Conservation (phyloP, 805 yeast species). For the Saccharomyces paradoxus region DNA sequence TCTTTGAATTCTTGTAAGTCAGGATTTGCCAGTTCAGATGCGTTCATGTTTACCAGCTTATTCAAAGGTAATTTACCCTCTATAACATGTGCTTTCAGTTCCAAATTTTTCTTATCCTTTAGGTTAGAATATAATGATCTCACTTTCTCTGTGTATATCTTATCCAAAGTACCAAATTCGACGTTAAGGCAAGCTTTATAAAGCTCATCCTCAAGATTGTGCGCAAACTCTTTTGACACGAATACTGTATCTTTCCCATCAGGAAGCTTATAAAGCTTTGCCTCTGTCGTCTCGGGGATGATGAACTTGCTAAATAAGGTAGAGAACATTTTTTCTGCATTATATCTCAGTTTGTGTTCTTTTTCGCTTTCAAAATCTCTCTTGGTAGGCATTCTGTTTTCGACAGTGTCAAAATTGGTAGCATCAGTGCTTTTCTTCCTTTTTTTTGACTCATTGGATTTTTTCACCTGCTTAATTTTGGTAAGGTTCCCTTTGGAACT, state of each 20-base stretch:
- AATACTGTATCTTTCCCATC: slow-evolving; percentile 25
- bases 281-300: slow-evolving; percentile 19
- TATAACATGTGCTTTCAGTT: slow-evolving; percentile 50
- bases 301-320: slow-evolving; percentile 37
- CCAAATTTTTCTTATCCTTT: slow-evolving; percentile 46
- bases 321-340: slow-evolving; percentile 45
- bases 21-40: slow-evolving; percentile 72
- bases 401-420: slow-evolving; percentile 1
- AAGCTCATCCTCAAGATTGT: slow-evolving; percentile 44
- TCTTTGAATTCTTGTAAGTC: slow-evolving; percentile 65
- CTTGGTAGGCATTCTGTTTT: slow-evolving; percentile 4
- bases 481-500: neutral
- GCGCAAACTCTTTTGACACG: slow-evolving; percentile 40
- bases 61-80: slow-evolving; percentile 45
- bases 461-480: neutral
- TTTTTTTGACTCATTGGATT: slow-evolving; percentile 1
- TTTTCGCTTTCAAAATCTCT: slow-evolving; percentile 9
- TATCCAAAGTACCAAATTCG: slow-evolving; percentile 16
- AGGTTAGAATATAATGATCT: slow-evolving; percentile 58
- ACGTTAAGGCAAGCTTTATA: slow-evolving; percentile 32
- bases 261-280: slow-evolving; percentile 19
- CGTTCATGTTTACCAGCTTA: slow-evolving; percentile 54
- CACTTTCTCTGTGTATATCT: slow-evolving; percentile 54
- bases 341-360: slow-evolving; percentile 35
- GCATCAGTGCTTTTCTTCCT: neutral